Base-by-base conservation (phyloP, 1,284 basidiomycete genomes). In the Jaminaea rosea region DNA sequence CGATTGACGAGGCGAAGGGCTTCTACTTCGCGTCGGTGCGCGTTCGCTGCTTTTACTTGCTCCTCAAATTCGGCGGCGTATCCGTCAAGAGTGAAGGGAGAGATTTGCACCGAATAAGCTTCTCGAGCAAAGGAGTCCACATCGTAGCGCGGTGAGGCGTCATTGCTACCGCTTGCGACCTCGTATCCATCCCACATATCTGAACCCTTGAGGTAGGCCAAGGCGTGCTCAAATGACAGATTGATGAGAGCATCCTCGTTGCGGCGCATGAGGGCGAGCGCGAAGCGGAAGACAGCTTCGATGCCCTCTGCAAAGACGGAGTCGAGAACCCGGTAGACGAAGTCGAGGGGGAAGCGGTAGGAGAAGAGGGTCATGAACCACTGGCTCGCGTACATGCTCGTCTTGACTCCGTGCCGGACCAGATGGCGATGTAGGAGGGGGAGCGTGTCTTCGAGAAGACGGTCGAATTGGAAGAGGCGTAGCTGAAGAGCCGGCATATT, bases 401-500 rank as follows among this genome's bases (percentile, higher is more conserved):
- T 91, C 46, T 88, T 90, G 69, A 97, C 79, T 28, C 93, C 92
- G 75, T 94, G 87, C 39, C 92, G 82, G 27, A 91, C 77, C 65
- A 98, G 86, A 75, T 97, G 94, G 17, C 89, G 77, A 71, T 96
- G 86, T 6, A 98, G 78, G 7, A 93, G 84, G 3, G 93, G 93
- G 1, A 96, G 77, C 4, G 91, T 74, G 58, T 98, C 93, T 74
- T 98, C 93, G 24, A 96, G 78, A 44, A 97, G 77, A 17, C 93
- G 85, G 73, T 98, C 94, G 74, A 97, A 97, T 82, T 89, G 77
- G 65, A 80, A 84, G 52, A 98, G 79, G 15, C 93, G 86, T 39
- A 93, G 78, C 73, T 97, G 94, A 3, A 98, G 76, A 54, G 90
- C 91, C 0, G 93, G 93, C 93, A 98, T 98, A 66, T 98, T 92